phyloP scores from a whole-genome alignment of 441 rosid genomes.

The Populus hybrid region DNA sequence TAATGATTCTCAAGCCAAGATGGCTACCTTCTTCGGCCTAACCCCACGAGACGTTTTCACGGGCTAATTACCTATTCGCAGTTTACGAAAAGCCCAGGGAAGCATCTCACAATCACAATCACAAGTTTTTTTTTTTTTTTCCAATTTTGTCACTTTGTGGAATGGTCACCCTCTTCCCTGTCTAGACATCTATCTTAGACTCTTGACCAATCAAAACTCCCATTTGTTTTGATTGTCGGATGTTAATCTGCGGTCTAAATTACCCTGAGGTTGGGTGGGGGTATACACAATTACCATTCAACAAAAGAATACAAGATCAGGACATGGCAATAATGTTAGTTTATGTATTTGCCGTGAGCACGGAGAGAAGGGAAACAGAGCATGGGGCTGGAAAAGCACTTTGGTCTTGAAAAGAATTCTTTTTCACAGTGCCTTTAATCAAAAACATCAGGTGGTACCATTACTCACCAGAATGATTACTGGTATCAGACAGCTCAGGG shows the following conservation, averaged over 20 bases:
- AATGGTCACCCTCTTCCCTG: background rate
- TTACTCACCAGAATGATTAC: conserved; percentile 34
- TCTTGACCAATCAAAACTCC: background rate
- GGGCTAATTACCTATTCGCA: conserved; percentile 34
- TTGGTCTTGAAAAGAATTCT: conserved; percentile 13
- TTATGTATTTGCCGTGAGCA: conserved; percentile 7
- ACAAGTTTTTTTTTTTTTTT: background rate
- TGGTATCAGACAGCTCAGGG: conserved; percentile 32
- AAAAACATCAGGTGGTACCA: conserved; percentile 24
- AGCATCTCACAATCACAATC: conserved; percentile 21
- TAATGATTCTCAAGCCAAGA: conserved; percentile 28
- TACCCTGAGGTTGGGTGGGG: conserved; percentile 9
- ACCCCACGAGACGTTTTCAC: conserved; percentile 35
- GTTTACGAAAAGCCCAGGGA: conserved; percentile 25
- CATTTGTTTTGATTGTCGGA: conserved; percentile 3
- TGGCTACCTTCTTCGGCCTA: conserved; percentile 27
- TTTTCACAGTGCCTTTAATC: conserved; percentile 17
- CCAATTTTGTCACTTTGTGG: conserved; percentile 33
- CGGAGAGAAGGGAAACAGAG: conserved; percentile 3
- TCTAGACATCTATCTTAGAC: background rate
- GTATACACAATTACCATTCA: background rate
- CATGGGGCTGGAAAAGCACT: background rate
- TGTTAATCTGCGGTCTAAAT: conserved; percentile 21
- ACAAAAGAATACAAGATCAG: conserved; percentile 17
- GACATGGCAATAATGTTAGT: conserved; percentile 19